These are phyloP conservation scores for Eleusine coracana DNA, from an alignment of 176 grass and related monocot genomes.

Conservation along the genomic window DNA sequence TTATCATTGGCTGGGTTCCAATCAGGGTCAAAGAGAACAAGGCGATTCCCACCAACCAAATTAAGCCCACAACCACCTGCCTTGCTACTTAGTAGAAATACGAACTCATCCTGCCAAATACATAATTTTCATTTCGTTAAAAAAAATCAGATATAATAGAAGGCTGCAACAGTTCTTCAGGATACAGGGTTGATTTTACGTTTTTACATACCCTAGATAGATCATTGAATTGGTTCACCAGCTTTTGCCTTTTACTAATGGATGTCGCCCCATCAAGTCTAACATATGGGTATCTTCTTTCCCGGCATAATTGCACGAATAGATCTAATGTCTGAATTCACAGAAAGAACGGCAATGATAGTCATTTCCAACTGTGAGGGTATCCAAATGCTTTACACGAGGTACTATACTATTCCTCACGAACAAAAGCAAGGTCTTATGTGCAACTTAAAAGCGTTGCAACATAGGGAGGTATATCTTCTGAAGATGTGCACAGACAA, in stretches of 20 bases:
- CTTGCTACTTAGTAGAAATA: constrained; percentile 94
- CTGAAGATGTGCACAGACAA: constrained; percentile 34
- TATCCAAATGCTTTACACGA: constrained; percentile 23
- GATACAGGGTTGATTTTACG: constrained; percentile 26
- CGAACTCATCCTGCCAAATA: constrained; percentile 84
- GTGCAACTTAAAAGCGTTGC: not conserved
- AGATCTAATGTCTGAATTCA: constrained; percentile 83
- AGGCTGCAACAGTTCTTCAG: constrained; percentile 27
- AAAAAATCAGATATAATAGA: constrained; percentile 18
- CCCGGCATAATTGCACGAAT: constrained; percentile 95
- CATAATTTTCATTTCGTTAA: constrained; percentile 1
- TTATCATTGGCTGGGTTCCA: constrained; percentile 99
- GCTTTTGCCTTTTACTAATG: constrained; percentile 95
- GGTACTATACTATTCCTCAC: not conserved
- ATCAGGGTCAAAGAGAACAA: constrained; percentile 96
- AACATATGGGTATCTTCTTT: constrained; percentile 89
- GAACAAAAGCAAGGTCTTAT: constrained; percentile 30
- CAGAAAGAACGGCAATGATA: constrained; percentile 29
- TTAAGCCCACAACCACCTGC: constrained; percentile 99
- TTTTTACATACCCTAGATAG: constrained; percentile 69
- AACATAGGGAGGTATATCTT: constrained; percentile 1
- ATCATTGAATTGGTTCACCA: constrained; percentile 94
- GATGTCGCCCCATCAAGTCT: constrained; percentile 96
- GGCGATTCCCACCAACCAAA: constrained; percentile 93
- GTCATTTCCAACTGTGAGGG: constrained; percentile 24